phyloP scores from a whole-genome alignment of 805 yeast species.

The Candida arabinofermentans region DNA sequence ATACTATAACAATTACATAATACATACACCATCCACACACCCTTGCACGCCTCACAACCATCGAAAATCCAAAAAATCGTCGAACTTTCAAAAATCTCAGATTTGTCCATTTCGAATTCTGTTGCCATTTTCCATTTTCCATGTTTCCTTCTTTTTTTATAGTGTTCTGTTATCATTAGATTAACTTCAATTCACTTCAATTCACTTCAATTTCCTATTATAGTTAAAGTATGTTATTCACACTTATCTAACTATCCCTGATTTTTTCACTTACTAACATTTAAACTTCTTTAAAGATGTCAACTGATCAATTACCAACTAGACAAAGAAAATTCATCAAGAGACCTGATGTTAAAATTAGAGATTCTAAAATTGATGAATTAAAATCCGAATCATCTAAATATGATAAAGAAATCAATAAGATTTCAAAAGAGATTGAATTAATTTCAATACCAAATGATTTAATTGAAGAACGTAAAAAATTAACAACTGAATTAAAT shows the following conservation, averaged over 20 bases:
- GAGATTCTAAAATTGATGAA: conserved; percentile 54
- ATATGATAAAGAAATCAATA: conserved; percentile 50
- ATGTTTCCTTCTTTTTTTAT: too few relatives aligned
- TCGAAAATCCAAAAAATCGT: too few relatives aligned
- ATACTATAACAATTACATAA: too few relatives aligned
- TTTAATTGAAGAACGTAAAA: conserved; percentile 48
- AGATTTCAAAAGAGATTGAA: conserved; percentile 52
- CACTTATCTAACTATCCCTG: too few relatives aligned
- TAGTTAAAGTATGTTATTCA: neutral
- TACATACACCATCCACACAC: too few relatives aligned
- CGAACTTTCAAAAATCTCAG: too few relatives aligned
- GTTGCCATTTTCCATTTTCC: too few relatives aligned
- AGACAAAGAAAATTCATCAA: conserved; percentile 52
- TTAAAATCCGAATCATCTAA: conserved; percentile 60
- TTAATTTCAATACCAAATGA: conserved; percentile 48
- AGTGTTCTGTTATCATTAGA: too few relatives aligned
- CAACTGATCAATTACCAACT: conserved; percentile 18
- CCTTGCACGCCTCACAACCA: too few relatives aligned
- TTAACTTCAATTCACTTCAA: too few relatives aligned
- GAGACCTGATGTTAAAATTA: conserved; percentile 66
- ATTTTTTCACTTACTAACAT: neutral
- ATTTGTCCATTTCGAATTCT: too few relatives aligned
- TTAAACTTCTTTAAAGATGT: conserved; percentile 7
- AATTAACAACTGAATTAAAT: conserved; percentile 42
- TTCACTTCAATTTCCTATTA: too few relatives aligned